phyloP scores from a whole-genome alignment of 148 eudicot species.

The Rhododendron ovatum region DNA sequence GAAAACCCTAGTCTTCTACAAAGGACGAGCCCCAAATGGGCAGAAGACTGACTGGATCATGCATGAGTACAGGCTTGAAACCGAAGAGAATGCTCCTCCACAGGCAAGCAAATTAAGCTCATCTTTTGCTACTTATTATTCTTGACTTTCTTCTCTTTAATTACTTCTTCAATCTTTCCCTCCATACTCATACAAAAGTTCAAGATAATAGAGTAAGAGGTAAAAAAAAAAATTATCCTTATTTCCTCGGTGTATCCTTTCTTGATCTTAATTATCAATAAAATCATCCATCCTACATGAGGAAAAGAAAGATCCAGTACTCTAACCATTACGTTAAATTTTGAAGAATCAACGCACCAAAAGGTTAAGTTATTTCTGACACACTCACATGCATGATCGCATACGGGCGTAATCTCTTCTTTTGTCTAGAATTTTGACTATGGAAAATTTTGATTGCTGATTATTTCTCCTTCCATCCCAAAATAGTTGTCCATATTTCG shows the following conservation, averaged over 20 bases:
- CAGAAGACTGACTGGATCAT: constrained; percentile 88
- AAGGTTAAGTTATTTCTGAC: not conserved
- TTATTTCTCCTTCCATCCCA: not conserved
- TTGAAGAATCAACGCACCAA: not conserved
- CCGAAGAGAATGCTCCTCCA: constrained; percentile 79
- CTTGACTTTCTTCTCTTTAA: no score
- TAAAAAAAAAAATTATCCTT: not conserved
- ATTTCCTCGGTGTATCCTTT: not conserved
- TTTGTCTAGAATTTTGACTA: not conserved
- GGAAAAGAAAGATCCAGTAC: not conserved
- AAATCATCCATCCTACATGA: not conserved
- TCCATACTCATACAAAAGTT: not conserved
- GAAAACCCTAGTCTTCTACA: constrained; percentile 87
- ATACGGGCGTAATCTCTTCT: not conserved
- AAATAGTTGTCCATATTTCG: not conserved
- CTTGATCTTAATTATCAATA: not conserved
- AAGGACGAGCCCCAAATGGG: constrained; percentile 86
- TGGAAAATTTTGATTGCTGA: not conserved
- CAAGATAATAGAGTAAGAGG: not conserved
- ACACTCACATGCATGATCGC: not conserved
- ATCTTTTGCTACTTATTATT: not conserved
- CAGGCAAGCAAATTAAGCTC: constrained; percentile 37
- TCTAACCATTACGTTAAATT: not conserved
- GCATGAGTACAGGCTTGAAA: constrained; percentile 90
- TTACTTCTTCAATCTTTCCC: not conserved